Base-by-base conservation (phyloP, 2,329 filamentous ascomycete genomes). In the Didymella exigua region DNA sequence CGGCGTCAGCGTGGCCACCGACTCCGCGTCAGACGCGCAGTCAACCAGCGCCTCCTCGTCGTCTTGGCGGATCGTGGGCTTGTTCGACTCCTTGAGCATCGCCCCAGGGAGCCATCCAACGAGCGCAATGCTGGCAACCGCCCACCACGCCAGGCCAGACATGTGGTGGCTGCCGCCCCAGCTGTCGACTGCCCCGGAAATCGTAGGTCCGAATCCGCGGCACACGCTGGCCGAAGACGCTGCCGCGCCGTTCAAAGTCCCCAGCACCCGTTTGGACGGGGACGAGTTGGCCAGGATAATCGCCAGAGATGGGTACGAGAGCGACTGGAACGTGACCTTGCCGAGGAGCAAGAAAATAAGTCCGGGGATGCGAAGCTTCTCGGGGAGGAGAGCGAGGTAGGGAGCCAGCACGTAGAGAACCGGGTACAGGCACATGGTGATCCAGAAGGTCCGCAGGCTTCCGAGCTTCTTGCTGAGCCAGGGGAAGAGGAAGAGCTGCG, bases 141-240 rank as follows among this genome's bases (percentile, higher is more conserved):
- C 87, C 95, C 95, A 99, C 93, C 95, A 99, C 0, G 92, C 89
- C 29, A 97, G 81, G 18, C 92, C 92, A 4, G 92, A 93, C 72
- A 91, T 93, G 30, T 93, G 92, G 6, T 87, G 83, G 61, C 86
- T 83, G 30, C 96, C 83, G 45, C 95, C 95, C 47, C 88, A 80
- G 4, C 91, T 85, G 75, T 96, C 96, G 21, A 98, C 82, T 24
- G 92, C 79, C 1, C 95, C 95, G 3, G 93, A 96, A 3, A 97
- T 79, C 0, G 91, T 93, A 2, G 95, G 95, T 0, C 93, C 93
- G 58, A 97, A 88, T 0, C 92, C 92, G 49, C 95, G 86, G 73
- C 89, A 93, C 40, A 97, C 79, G 71, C 92, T 96, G 4, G 95
- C 95, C 2, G 91, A 92, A 2, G 93, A 96, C 26, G 92, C 92